Evolutionary conservation across 1,139 yeast species (phyloP), one percentile per base, ranked within the genome.

Genomic region (Yamadazyma friedrichii): DNA sequence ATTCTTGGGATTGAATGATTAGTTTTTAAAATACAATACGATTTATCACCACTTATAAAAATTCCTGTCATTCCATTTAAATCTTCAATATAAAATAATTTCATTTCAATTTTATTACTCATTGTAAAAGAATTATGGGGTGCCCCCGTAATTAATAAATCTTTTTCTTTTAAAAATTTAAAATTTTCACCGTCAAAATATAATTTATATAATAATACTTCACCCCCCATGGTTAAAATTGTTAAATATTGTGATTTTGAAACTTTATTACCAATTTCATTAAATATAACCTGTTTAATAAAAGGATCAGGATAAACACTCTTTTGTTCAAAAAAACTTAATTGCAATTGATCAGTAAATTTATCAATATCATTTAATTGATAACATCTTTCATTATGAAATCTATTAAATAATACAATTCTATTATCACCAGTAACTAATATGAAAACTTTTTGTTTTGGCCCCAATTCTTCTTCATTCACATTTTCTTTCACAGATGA

Each of bases 381-480:
- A 49, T 70, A 82, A 38, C 87, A 82, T 45, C 76, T 73, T 53
- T 83, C 84, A 44, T 78, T 74, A 55, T 84, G 93, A 41, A 79
- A 73, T 46, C 80, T 70, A 43, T 74, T 75, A 56, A 84, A 84
- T 11, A 80, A 78, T 36, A 85, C 78, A 26, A 85, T 66, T 57
- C 88, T 74, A 51, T 85, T 85, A 57, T 84, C 89, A 48, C 88
- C 91, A 1, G 93, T 84, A 3, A 84, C 88, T 38, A 84, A 73
- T 30, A 86, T 69, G 49, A 84, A 83, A 0, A 80, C 67, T 36
- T 78, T 69, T 41, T 73, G 76, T 48, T 76, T 77, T 3, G 62
- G 55, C 0, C 60, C 63, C 27, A 56, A 42, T 4, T 53, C 53
- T 25, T 46, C 48, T 37, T 45, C 53, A 13, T 35, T 33, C 3